Evolutionary conservation across 352 stramenopile genomes (phyloP).

Genomic region (Phytophthora sp.): DNA sequence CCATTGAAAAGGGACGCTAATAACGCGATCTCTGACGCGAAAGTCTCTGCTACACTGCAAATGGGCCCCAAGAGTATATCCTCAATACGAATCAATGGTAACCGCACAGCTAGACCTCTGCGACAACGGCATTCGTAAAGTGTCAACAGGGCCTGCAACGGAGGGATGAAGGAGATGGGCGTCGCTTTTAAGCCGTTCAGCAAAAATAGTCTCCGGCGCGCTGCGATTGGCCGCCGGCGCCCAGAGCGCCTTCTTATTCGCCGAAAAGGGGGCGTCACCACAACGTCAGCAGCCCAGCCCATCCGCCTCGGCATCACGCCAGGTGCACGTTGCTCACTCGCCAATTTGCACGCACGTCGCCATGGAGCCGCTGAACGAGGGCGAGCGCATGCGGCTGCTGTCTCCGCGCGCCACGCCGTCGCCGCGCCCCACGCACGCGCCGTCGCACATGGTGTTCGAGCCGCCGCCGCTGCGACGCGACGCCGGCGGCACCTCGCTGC

Average conservation of each 20-base stretch:
- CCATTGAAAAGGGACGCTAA: too few relatives aligned
- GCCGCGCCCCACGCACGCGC: conserved; percentile 2
- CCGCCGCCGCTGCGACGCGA: conserved; percentile 70
- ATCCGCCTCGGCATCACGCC: not conserved
- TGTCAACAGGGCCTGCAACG: conserved; percentile 13
- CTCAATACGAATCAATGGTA: too few relatives aligned
- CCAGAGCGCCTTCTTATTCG: conserved; percentile 6
- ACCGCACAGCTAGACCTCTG: too few relatives aligned
- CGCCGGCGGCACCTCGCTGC: conserved; percentile 49
- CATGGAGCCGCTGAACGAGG: conserved; percentile 35
- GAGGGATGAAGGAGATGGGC: conserved; percentile 8
- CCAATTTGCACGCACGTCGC: conserved; percentile 2
- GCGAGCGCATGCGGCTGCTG: conserved; percentile 24
- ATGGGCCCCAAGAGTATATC: too few relatives aligned
- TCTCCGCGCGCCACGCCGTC: conserved; percentile 18
- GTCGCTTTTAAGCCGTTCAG: not conserved
- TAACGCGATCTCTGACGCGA: too few relatives aligned
- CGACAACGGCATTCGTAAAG: too few relatives aligned
- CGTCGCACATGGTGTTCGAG: conserved; percentile 66
- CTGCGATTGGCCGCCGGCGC: not conserved
- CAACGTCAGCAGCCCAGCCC: conserved; percentile 6
- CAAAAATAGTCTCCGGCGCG: conserved; percentile 3
- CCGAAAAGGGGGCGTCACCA: conserved; percentile 14
- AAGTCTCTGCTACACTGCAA: too few relatives aligned
- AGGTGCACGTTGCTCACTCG: conserved; percentile 3